Percentiles rank a stretch among this genome's conserved stretches.
phyloP scores from a whole-genome alignment of 2,329 filamentous ascomycete genomes.

The Calycina marina region DNA sequence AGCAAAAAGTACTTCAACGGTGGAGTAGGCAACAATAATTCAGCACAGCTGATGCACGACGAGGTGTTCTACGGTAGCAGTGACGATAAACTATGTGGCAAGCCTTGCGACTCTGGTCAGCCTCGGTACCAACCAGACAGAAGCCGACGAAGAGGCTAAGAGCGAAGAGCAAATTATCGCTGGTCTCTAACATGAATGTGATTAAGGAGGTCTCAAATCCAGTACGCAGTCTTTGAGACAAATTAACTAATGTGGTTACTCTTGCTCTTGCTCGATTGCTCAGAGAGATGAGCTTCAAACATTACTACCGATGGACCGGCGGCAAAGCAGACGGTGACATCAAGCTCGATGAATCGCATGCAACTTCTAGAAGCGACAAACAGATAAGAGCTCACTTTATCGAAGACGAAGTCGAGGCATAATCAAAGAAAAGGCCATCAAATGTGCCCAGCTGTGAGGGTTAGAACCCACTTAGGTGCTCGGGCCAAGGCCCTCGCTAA shows the following conservation, averaged over 20 bases:
- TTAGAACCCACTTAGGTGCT: too few relatives aligned
- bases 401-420: neutral
- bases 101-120: neutral
- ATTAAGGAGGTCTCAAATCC: neutral
- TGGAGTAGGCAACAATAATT: slow-evolving; percentile 4
- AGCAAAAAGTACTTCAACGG: slow-evolving; percentile 4
- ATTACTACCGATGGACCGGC: neutral
- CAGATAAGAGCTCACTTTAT: neutral
- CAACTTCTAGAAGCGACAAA: neutral
- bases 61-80: neutral
- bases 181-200: neutral
- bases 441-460: too few relatives aligned
- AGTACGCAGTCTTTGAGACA: neutral
- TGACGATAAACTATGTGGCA: neutral
- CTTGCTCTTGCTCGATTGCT: too few relatives aligned
- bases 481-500: too few relatives aligned
- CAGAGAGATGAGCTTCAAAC: too few relatives aligned
- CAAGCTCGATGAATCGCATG: neutral
- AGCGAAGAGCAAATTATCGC: neutral
- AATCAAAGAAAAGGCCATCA: neutral
- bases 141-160: neutral
- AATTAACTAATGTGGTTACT: neutral
- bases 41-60: neutral
- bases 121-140: slow-evolving; percentile 1
- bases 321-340: neutral